Base-by-base conservation (phyloP, 1,139 yeast species). In the Protomyces gravidus region DNA sequence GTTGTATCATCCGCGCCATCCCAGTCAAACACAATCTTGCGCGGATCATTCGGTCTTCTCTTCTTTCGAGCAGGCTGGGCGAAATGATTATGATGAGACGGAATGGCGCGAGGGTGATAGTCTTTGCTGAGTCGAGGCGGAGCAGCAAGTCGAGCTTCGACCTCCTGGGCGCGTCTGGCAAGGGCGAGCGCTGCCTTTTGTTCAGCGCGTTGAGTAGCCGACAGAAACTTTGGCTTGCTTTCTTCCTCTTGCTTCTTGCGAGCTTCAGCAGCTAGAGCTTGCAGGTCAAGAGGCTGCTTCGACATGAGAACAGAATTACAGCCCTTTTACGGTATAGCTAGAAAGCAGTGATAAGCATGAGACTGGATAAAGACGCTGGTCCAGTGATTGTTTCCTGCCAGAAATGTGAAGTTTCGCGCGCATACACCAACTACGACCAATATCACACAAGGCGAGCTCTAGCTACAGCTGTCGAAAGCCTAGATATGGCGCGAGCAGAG, bases 21-120 rank as follows among this genome's bases (percentile, higher is more conserved):
- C 95, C 96, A 88, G 11, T 80, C 86, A 70, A 87, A 88, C 11
- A 76, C 76, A 71, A 85, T 86, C 65, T 77, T 78, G n/a, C 67
- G 63, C 21, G 60, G 59, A 61, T 62, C 62, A 57, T 58, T 62
- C 49, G 27, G 46, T 36, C 65, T 53, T 25, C 59, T 59, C 55
- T 63, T 63, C 60, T 61, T 60, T 45, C 61, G 61, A 15, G 33
- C 19, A 6, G 50, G 28, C 15, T 39, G 27, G 33, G 48, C 17
- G n/a, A n/a, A n/a, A n/a, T n/a, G n/a, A n/a, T n/a, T n/a, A n/a
- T n/a, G n/a, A n/a, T n/a, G n/a, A n/a, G n/a, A n/a, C n/a, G n/a
- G n/a, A n/a, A n/a, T n/a, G n/a, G n/a, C n/a, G n/a, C n/a, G n/a
- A n/a, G n/a, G n/a, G n/a, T n/a, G n/a, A n/a, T 13, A 11, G n/a